Conservation (phyloP, 2,329 filamentous ascomycete species). For the Cercospora sp. region DNA sequence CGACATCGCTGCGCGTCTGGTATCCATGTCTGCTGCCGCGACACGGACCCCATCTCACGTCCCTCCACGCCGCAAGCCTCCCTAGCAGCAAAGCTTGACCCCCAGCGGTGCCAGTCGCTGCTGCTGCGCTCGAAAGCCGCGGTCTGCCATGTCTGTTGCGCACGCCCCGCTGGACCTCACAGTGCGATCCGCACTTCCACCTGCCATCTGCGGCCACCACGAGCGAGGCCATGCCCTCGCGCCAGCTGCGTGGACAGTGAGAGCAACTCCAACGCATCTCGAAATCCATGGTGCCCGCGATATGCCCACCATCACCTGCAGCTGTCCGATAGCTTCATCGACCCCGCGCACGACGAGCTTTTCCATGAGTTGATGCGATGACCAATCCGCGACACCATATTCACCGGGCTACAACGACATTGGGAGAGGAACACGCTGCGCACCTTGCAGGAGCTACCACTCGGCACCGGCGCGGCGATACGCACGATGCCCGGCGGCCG, state of each 20-base stretch:
- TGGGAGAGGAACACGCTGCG: background rate
- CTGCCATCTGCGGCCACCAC: background rate
- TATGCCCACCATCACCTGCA: background rate
- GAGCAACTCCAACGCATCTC: background rate
- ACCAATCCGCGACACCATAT: background rate
- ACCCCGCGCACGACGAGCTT: slow-evolving; percentile 11
- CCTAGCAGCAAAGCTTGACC: slow-evolving; percentile 4
- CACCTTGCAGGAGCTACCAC: background rate
- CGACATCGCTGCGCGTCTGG: background rate
- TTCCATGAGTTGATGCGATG: background rate
- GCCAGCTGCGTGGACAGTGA: background rate
- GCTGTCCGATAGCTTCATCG: slow-evolving; percentile 6
- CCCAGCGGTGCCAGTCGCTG: background rate
- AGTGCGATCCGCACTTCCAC: background rate
- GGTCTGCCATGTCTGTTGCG: background rate
- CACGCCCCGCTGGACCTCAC: background rate
- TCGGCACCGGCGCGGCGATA: background rate
- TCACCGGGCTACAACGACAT: background rate
- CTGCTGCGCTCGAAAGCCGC: background rate
- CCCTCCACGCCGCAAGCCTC: background rate
- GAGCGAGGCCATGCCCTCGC: background rate
- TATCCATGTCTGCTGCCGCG: background rate
- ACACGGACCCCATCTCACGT: background rate
- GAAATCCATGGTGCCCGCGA: background rate
- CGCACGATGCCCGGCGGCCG: background rate